phyloP scores from a whole-genome alignment of 129 eudicot species.

The Smallanthus sonchifolius region DNA sequence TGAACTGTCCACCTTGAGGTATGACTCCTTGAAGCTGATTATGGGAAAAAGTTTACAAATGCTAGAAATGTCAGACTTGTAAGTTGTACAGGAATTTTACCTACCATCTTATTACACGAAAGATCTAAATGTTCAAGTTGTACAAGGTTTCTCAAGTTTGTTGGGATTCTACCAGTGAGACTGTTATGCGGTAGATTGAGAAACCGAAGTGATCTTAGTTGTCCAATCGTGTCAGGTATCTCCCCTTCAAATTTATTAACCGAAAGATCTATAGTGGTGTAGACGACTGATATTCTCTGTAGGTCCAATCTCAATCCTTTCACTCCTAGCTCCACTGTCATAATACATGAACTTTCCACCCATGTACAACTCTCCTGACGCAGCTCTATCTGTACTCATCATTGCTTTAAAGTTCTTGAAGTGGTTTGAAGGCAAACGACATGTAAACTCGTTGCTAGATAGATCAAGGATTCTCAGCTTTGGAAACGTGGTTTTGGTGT shows the following conservation, averaged over 20 bases:
- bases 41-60: slow-evolving; percentile 27
- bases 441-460: slow-evolving; percentile 30
- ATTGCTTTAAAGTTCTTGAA: slow-evolving; percentile 30
- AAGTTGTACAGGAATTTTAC: slow-evolving; percentile 32
- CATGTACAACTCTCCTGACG: slow-evolving; percentile 20
- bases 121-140: slow-evolving; percentile 37
- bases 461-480: slow-evolving; percentile 36
- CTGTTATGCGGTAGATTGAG: slow-evolving; percentile 39
- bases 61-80: slow-evolving; percentile 20
- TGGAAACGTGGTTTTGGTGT: slow-evolving; percentile 22
- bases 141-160: slow-evolving; percentile 7
- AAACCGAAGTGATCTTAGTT: slow-evolving; percentile 19
- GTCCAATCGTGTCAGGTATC: slow-evolving; percentile 29
- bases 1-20: slow-evolving; percentile 37
- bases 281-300: slow-evolving; percentile 27
- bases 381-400: neutral
- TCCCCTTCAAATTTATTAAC: slow-evolving; percentile 34
- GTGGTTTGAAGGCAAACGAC: slow-evolving; percentile 25
- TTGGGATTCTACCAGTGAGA: slow-evolving; percentile 32
- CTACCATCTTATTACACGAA: slow-evolving; percentile 30
- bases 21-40: slow-evolving; percentile 34
- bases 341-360: slow-evolving; percentile 11
- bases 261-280: slow-evolving; percentile 35
- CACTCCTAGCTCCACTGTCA: slow-evolving; percentile 21
- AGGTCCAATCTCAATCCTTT: slow-evolving; percentile 26